Evolutionary conservation across 331 rosid species (phyloP), one percentile per base, ranked within the genome.

Genomic region (Malus hybrid): DNA sequence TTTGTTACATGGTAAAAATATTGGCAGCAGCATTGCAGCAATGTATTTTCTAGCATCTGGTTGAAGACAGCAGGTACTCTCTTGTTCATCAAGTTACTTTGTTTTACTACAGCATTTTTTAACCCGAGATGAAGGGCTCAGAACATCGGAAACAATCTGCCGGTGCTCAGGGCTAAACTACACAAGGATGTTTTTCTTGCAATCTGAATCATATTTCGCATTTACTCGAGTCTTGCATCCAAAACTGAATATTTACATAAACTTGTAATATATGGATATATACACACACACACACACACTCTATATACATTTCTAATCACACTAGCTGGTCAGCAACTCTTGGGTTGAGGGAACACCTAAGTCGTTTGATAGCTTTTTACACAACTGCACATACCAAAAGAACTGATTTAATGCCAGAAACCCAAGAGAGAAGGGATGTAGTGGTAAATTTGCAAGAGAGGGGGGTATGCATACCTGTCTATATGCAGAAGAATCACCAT

Each of bases 401-500:
- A 57, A 12, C 32, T 28, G 55, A 36, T 48, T 68, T 61, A 59
- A 8, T 34, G 32, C 27, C 42, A n/a, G 19, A 60, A 6, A 75
- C 46, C 28, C 48, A 4, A 5, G 33, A 32, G 24, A 39, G 28
- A 59, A 72, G 57, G 59, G 59, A 10, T 19, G 59, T 52, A 18
- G 19, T 18, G 59, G 48, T 18, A 52, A 52, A 52, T 52, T 52
- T 52, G 57, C 24, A 10, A 50, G 48, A 42, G 7, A 36, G 7
- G 48, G 48, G 14, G 48, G 48, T 42, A 42, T 42, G 48, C 22
- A 15, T 80, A 87, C 99, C 96, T 92, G 85, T 89, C 97, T 92
- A 81, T 92, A 95, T 69, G 86, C 72, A 20, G 96, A 88, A 14
- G 91, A 78, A 78, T 95, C 99, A 79, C 99, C 99, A 69, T 73